Percentiles rank a stretch among this genome's conserved stretches.
These are phyloP conservation scores for Asterochloris erici DNA, from an alignment of 139 green algal species.

Conservation along the genomic window DNA sequence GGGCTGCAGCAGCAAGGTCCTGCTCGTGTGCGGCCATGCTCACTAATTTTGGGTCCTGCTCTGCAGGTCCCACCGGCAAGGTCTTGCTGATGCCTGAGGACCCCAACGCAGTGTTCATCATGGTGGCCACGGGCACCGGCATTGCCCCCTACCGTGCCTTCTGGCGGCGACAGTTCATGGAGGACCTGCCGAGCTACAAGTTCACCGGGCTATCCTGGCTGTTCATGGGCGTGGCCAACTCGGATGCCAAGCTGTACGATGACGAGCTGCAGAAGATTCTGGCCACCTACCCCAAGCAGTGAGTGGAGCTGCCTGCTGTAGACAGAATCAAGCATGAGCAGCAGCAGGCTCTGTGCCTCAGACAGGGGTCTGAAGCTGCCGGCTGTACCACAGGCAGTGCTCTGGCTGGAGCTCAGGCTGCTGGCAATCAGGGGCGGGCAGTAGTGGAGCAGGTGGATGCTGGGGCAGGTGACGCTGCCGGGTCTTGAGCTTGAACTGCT, in stretches of 20 bases:
- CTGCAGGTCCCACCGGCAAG: conserved; percentile 93
- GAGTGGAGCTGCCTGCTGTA: conserved; percentile 67
- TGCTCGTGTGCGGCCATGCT: neutral
- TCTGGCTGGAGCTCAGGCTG: too few species aligned
- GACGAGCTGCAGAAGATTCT: conserved; percentile 80
- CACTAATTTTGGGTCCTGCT: too few species aligned
- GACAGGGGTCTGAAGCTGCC: too few species aligned
- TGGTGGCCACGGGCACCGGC: conserved; percentile 97
- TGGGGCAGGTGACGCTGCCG: too few species aligned
- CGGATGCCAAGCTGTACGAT: conserved; percentile 41
- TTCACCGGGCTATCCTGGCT: conserved; percentile 95
- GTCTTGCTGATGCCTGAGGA: conserved; percentile 94
- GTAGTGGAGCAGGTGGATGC: too few species aligned
- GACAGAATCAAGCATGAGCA: too few species aligned
- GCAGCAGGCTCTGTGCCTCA: too few species aligned
- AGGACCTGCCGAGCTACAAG: conserved; percentile 94
- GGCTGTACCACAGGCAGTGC: too few species aligned
- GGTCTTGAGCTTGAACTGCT: too few species aligned
- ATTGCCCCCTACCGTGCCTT: conserved; percentile 98
- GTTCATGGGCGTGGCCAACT: conserved; percentile 99
- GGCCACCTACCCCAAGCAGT: conserved; percentile 82
- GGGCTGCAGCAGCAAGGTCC: too few species aligned
- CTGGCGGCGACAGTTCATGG: conserved; percentile 92
- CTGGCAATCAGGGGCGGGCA: too few species aligned
- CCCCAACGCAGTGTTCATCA: conserved; percentile 88